phyloP scores from a whole-genome alignment of 2,329 filamentous ascomycete species.

The Fusarium subtropicale region DNA sequence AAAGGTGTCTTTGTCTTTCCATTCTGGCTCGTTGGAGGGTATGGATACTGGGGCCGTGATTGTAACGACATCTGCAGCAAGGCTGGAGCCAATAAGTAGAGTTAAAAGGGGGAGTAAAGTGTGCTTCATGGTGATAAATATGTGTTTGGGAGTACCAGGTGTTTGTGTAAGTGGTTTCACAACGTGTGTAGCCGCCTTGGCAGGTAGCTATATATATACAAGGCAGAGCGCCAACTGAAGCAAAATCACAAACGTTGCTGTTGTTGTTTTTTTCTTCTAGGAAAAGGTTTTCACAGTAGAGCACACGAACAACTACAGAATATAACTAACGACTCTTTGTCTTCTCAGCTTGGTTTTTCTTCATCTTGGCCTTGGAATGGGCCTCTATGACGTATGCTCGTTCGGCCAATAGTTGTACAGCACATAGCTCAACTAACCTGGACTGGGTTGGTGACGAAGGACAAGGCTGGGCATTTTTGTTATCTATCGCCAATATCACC shows the following conservation, averaged over 20 bases:
- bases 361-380: conserved; percentile 38
- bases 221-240: conserved; percentile 4
- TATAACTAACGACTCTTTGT: conserved; percentile 23
- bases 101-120: conserved; percentile 20
- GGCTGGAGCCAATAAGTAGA: conserved; percentile 16
- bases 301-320: not conserved
- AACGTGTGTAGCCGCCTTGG: not conserved
- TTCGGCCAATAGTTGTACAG: conserved; percentile 33
- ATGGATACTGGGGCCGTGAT: conserved; percentile 51
- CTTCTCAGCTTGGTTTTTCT: conserved; percentile 29
- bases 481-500: conserved; percentile 1
- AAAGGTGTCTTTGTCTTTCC: conserved; percentile 53
- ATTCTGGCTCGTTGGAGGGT: conserved; percentile 53
- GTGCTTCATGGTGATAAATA: conserved; percentile 30
- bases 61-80: conserved; percentile 49
- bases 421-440: conserved; percentile 30
- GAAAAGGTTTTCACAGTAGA: not conserved
- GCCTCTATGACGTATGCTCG: conserved; percentile 38
- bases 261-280: not conserved
- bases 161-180: conserved; percentile 28
- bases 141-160: conserved; percentile 9
- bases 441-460: conserved; percentile 21
- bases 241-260: not conserved
- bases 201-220: conserved; percentile 9
- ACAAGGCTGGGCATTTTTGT: conserved; percentile 28